These are phyloP conservation scores for Pseudocercospora musae DNA, from an alignment of 2,329 filamentous ascomycete species.

Conservation along the genomic window DNA sequence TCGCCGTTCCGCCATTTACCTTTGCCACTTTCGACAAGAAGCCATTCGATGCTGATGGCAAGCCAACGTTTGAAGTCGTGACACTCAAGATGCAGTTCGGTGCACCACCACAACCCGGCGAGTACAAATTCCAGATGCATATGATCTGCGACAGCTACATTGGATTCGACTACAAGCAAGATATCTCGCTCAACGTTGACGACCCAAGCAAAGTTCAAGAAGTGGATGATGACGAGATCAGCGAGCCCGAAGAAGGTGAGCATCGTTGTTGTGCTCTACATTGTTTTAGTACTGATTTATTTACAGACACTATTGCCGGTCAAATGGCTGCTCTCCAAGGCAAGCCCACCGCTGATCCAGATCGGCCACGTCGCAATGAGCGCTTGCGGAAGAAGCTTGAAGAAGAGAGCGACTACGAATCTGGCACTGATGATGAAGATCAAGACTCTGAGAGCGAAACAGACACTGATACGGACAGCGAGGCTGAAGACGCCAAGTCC, in stretches of 20 bases:
- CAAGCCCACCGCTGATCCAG: conserved; percentile 28
- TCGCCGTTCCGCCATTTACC: conserved; percentile 94
- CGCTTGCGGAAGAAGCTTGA: conserved; percentile 25
- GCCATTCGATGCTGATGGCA: conserved; percentile 70
- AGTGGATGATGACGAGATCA: conserved; percentile 85
- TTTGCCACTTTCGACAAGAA: conserved; percentile 90
- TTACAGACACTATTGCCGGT: conserved; percentile 37
- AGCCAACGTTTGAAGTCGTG: conserved; percentile 90
- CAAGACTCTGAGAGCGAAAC: conserved; percentile 42
- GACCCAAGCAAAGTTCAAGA: conserved; percentile 80
- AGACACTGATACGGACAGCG: conserved; percentile 73
- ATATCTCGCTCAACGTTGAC: conserved; percentile 84
- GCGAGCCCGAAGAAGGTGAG: conserved; percentile 95
- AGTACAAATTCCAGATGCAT: conserved; percentile 94
- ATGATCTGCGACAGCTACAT: conserved; percentile 92
- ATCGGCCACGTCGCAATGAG: conserved; percentile 18
- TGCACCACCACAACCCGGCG: conserved; percentile 84
- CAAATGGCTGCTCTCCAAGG: conserved; percentile 39
- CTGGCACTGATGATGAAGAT: conserved; percentile 38
- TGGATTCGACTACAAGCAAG: conserved; percentile 87
- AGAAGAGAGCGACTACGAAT: conserved; percentile 39
- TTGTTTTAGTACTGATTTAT: conserved; percentile 16
- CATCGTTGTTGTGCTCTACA: background rate
- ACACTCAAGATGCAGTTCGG: conserved; percentile 97
- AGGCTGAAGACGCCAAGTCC: conserved; percentile 54